Percentiles rank a stretch among this genome's conserved stretches.
These are phyloP conservation scores for Rhynchosporium secalis DNA, from an alignment of 2,329 filamentous ascomycete genomes.

Conservation along the genomic window DNA sequence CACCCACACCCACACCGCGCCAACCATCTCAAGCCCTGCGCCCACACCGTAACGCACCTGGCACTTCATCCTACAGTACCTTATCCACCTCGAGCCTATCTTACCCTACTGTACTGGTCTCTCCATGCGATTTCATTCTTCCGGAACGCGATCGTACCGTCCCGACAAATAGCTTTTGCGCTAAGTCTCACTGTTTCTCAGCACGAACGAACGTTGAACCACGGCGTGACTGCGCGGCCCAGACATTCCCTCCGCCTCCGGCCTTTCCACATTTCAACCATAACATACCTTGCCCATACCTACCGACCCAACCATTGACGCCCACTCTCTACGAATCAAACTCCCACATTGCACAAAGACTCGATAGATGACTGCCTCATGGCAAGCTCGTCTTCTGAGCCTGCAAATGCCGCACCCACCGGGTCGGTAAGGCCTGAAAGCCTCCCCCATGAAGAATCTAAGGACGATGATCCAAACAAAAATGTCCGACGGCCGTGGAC, in stretches of 20 bases:
- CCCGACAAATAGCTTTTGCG: neutral
- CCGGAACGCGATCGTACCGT: constrained; percentile 11
- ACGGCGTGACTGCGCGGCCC: neutral
- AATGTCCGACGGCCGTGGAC: constrained; percentile 23
- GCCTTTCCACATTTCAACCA: too few relatives aligned
- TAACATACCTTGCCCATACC: constrained; percentile 3
- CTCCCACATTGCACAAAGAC: constrained; percentile 35
- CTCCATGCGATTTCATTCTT: constrained; percentile 5
- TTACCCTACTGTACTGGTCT: too few relatives aligned
- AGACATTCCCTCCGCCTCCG: neutral
- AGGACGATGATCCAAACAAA: constrained; percentile 32
- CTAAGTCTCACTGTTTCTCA: constrained; percentile 1
- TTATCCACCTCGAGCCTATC: too few relatives aligned
- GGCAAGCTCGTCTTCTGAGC: constrained; percentile 38
- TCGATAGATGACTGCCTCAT: constrained; percentile 42
- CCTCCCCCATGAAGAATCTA: constrained; percentile 27
- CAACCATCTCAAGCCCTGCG: constrained; percentile 7
- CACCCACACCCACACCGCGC: neutral
- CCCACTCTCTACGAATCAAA: constrained; percentile 37
- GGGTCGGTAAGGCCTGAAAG: constrained; percentile 35
- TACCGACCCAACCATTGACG: constrained; percentile 25
- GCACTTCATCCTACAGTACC: too few relatives aligned
- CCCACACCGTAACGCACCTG: constrained; percentile 1
- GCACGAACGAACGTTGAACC: neutral
- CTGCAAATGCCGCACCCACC: constrained; percentile 40